These are phyloP conservation scores for Stylonectria norvegica DNA, from an alignment of 2,329 filamentous ascomycete genomes.

Conservation along the genomic window DNA sequence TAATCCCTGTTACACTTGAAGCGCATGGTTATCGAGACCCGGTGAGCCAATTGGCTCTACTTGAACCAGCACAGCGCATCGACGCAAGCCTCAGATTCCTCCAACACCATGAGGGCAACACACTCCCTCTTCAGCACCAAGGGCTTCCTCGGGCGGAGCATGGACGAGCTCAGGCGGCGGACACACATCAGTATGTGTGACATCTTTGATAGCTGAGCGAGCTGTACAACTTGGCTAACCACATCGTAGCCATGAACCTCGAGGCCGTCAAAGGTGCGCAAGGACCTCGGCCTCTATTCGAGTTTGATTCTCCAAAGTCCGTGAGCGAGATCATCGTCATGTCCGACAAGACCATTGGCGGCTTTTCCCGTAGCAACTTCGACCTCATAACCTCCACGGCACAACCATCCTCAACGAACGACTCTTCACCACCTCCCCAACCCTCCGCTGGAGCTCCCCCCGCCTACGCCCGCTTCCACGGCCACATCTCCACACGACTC, in stretches of 20 bases:
- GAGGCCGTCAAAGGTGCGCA: slow-evolving; percentile 65
- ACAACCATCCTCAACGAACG: slow-evolving; percentile 7
- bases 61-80: neutral
- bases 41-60: slow-evolving; percentile 31
- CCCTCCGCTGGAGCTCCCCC: slow-evolving; percentile 14
- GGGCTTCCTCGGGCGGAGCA: slow-evolving; percentile 55
- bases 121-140: slow-evolving; percentile 42
- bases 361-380: slow-evolving; percentile 72
- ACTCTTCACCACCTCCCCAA: slow-evolving; percentile 11
- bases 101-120: slow-evolving; percentile 50
- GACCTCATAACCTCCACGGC: slow-evolving; percentile 52
- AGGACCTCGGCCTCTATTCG: slow-evolving; percentile 61
- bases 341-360: slow-evolving; percentile 83
- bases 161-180: slow-evolving; percentile 58
- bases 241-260: slow-evolving; percentile 57
- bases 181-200: slow-evolving; percentile 49
- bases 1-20: neutral
- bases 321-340: slow-evolving; percentile 67
- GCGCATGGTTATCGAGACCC: slow-evolving; percentile 21
- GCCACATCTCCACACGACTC: slow-evolving; percentile 80
- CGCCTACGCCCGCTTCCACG: slow-evolving; percentile 75
- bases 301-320: slow-evolving; percentile 53
- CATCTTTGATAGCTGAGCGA: neutral
- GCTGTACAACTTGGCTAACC: slow-evolving; percentile 1
- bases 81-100: too few relatives aligned